Base-by-base conservation (phyloP, 176 grass and related monocot species). In the Rhynchospora tenuis region DNA sequence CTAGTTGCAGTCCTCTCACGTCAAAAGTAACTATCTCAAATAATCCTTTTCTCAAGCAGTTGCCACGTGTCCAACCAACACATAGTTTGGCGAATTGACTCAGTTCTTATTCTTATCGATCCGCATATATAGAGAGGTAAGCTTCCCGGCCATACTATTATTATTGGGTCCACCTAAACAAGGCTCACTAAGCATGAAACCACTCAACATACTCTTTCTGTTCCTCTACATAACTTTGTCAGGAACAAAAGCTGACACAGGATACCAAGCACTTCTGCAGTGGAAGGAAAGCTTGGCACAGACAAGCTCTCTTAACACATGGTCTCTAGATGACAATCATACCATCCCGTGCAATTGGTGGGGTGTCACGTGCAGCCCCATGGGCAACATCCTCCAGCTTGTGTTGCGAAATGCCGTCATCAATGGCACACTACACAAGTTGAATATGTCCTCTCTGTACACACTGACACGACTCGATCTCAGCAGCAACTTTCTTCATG, bases 381-480 rank as follows among this genome's bases (percentile, higher is more conserved):
- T 12, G 6, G 63, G 26, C 9, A 28, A 65, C 26, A 24, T 65
- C 26, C 0, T 16, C 11, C 9, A 65, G 6, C 9, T 65, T 12
- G 27, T 15, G n/a, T 27, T 65, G 29, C 63, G 5, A 65, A 65
- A 65, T 9, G 11, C 63, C 11, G 14, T 27, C 63, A 65, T 65
- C 27, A 65, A 65, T 14, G 63, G 63, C 24, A 65, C 12, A 5
- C 12, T 65, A 31, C 27, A 65, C 2, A 12, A 2, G 9, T 65
- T 65, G 63, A 63, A 93, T 67, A 23, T 68, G 24, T 33, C 81
- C 11, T 77, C 89, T 47, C 4, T 97, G 59, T 73, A 87, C 33
- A 11, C 5, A 3, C 85, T 97, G 29, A 2, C 81, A 13, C 2
- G 0, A 5, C 91, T 97, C 84, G 77, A 97, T 78, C 91, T 97